phyloP scores from a whole-genome alignment of 306 rosid genomes.

The Echinosophora koreensis region DNA sequence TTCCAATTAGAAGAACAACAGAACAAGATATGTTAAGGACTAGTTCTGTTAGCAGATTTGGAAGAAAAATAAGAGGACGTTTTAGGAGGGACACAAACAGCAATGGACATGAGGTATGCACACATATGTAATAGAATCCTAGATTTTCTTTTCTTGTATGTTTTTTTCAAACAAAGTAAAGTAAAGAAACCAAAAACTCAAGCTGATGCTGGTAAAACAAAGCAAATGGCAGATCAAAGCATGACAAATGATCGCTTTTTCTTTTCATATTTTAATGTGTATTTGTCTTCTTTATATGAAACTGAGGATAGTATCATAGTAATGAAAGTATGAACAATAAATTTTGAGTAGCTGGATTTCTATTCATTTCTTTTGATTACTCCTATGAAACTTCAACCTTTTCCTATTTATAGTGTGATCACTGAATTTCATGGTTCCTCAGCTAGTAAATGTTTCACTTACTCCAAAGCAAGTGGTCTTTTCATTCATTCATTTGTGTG shows the following conservation, averaged over 20 bases:
- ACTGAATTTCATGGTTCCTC: slow-evolving; percentile 52
- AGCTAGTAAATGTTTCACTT: slow-evolving; percentile 46
- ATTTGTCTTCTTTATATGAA: slow-evolving; percentile 29
- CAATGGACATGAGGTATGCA: slow-evolving; percentile 92
- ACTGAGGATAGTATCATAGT: neutral
- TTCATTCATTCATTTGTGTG: slow-evolving; percentile 15
- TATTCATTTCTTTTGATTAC: slow-evolving; percentile 12
- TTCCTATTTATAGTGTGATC: slow-evolving; percentile 41
- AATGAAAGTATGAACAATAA: slow-evolving; percentile 19
- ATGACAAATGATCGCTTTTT: slow-evolving; percentile 14
- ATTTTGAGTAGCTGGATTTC: slow-evolving; percentile 31
- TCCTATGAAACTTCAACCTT: slow-evolving; percentile 42
- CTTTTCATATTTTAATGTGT: neutral
- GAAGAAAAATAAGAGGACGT: slow-evolving; percentile 71
- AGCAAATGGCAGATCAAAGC: slow-evolving; percentile 25
- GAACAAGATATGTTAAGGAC: slow-evolving; percentile 85
- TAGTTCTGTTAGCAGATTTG: slow-evolving; percentile 74
- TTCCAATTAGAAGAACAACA: slow-evolving; percentile 90
- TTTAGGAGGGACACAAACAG: slow-evolving; percentile 87
- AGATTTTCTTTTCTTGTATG: neutral
- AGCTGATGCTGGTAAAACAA: slow-evolving; percentile 19
- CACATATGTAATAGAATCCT: neutral
- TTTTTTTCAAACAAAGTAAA: slow-evolving; percentile 14
- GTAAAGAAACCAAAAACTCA: neutral
- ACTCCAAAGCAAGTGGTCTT: slow-evolving; percentile 41